Evolutionary conservation across 257 asterid species (phyloP).

Genomic region (Nicotiana noctiflora): DNA sequence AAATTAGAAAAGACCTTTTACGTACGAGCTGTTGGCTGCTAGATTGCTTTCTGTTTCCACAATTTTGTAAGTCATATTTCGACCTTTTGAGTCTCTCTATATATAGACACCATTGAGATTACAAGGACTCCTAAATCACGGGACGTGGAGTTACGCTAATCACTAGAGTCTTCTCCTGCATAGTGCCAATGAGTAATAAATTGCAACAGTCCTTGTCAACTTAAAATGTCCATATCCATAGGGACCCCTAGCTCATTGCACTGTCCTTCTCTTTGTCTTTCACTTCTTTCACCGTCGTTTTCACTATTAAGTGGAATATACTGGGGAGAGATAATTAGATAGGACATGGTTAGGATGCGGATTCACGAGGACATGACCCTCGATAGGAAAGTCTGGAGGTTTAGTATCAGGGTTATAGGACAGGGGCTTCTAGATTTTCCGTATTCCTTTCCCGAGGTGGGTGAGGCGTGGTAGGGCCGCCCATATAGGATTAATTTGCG

Average conservation of each 20-base stretch:
- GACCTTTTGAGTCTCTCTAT: neutral
- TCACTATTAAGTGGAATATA: neutral
- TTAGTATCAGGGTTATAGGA: too few relatives aligned
- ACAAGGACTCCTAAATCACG: neutral
- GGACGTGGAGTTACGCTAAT: neutral
- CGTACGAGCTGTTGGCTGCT: neutral
- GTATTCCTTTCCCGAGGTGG: too few relatives aligned
- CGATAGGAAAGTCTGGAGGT: too few relatives aligned
- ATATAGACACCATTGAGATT: neutral
- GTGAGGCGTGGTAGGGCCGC: too few relatives aligned
- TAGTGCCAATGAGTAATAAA: neutral
- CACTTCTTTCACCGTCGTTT: too few relatives aligned
- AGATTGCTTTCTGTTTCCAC: neutral
- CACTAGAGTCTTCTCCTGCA: neutral
- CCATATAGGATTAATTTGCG: too few relatives aligned
- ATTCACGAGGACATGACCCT: too few relatives aligned
- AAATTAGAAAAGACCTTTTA: too few relatives aligned
- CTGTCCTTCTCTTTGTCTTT: neutral
- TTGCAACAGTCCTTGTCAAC: neutral
- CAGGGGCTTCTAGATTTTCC: too few relatives aligned
- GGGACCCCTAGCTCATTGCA: neutral
- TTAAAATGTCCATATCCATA: neutral
- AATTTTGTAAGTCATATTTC: too few relatives aligned
- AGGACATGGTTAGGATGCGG: too few relatives aligned
- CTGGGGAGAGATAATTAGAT: too few relatives aligned